Percentiles rank a stretch among this genome's conserved stretches.
phyloP scores from a whole-genome alignment of 208 protist genomes.

The Trypanosoma scelopori region DNA sequence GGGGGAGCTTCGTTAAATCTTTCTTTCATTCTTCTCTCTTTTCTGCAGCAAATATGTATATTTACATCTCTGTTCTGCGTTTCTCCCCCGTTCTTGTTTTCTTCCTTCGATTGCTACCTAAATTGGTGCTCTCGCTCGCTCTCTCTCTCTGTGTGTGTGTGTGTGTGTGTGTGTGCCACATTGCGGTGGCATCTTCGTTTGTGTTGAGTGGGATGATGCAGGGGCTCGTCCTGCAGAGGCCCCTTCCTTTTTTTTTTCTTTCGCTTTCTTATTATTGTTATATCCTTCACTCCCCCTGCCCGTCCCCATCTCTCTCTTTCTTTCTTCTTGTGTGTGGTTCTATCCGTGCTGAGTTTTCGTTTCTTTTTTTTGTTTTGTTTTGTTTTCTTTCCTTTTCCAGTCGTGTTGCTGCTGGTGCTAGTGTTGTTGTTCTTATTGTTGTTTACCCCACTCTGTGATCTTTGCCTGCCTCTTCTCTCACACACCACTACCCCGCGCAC shows the following conservation, averaged over 20 bases:
- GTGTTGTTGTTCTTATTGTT: no score
- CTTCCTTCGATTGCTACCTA: not conserved
- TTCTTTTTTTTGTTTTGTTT: slow-evolving; percentile 29
- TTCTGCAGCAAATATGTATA: slow-evolving; percentile 8
- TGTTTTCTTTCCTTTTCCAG: slow-evolving; percentile 5
- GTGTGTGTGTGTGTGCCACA: not conserved
- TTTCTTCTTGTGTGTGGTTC: slow-evolving; percentile 10
- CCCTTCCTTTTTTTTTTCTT: slow-evolving; percentile 10
- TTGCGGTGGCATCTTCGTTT: no score
- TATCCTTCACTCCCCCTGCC: no score
- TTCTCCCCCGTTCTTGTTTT: no score
- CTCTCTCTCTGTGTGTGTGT: no score
- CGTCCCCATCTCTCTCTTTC: not conserved
- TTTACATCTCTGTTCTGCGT: no score
- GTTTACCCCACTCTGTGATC: slow-evolving; percentile 15
- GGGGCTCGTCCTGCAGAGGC: not conserved
- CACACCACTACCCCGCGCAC: slow-evolving; percentile 8
- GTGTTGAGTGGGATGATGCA: no score
- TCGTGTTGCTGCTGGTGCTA: no score
- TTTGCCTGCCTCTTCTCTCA: slow-evolving; percentile 22
- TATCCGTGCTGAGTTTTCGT: slow-evolving; percentile 23
- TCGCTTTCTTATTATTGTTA: slow-evolving; percentile 17
- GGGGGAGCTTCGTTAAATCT: no score
- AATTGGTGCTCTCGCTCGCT: slow-evolving; percentile 3
- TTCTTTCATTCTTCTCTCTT: not conserved